Evolutionary conservation across 2,329 filamentous ascomycete species (phyloP), one percentile per base, ranked within the genome.

Genomic region (Aspergillus fumigatus): DNA sequence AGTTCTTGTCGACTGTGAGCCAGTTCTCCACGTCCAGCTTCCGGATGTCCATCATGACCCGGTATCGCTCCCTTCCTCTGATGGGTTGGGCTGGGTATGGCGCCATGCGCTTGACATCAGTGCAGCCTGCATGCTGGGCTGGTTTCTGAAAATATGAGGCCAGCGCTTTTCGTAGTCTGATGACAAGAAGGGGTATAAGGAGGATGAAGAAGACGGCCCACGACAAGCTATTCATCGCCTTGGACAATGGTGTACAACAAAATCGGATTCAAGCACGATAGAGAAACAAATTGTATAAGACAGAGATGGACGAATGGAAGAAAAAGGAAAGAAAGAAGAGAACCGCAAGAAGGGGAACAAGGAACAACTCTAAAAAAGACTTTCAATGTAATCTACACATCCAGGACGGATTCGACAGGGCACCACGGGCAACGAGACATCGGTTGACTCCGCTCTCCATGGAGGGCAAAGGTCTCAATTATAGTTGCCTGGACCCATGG

Each of bases 1-100:
- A 81, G 27, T 73, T 72, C 11, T 74, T 71, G 59, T 82, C 78
- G 50, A 82, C 64, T 0, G 72, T 76, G 11, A 82, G 71, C 80
- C 80, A 82, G 55, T 80, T 78, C 21, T 68, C 63, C 23, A 65
- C 61, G 40, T 78, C 76, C n/a, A 80, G 67, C 54, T 74, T 77
- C 53, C 71, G 74, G 17, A 82, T 69, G 17, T 79, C 78, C 73
- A 81, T 80, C 60, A 77, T 77, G 48, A 78, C 75, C 29, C 73
- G 70, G 50, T 76, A 75, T 59, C 70, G 67, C 41, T 71, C 71
- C 54, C 70, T 65, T 7, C 73, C 74, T 54, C 67, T 72, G 59
- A 76, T 75, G 27, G 71, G 70, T 48, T 70, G 68, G 9, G 67
- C 67, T 26, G 73, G 74, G 58, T 75, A 75, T 8, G 73, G 73